Percentiles rank a stretch among this genome's conserved stretches.
Conservation (phyloP, 2,329 filamentous ascomycete species). For the Ramichloridium luteum region DNA sequence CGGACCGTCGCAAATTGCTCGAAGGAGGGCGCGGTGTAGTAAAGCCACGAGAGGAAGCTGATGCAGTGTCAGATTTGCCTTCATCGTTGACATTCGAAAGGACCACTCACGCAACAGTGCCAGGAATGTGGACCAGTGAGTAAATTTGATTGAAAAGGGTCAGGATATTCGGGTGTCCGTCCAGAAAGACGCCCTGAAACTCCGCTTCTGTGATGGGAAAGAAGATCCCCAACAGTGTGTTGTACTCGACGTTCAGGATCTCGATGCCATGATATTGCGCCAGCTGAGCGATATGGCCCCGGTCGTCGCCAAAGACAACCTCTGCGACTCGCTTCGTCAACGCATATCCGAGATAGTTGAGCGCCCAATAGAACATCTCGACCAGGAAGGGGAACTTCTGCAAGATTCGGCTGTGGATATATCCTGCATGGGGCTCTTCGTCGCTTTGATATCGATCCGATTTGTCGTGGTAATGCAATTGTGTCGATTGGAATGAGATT, state of each 20-base stretch:
- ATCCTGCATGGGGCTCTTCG: constrained; percentile 5
- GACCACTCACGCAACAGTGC: constrained; percentile 42
- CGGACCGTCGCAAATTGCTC: constrained; percentile 32
- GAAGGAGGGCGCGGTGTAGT: constrained; percentile 44
- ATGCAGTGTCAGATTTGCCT: constrained; percentile 5
- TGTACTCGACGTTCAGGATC: constrained; percentile 44
- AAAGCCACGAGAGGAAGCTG: constrained; percentile 53
- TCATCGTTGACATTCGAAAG: background rate
- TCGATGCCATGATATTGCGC: constrained; percentile 44
- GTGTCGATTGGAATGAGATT: constrained; percentile 42
- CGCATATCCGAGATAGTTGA: constrained; percentile 53
- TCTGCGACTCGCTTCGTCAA: constrained; percentile 35
- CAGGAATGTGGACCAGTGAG: constrained; percentile 49
- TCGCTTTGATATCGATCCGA: constrained; percentile 38
- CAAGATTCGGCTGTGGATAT: constrained; percentile 50
- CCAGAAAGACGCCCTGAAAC: constrained; percentile 47
- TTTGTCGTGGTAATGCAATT: constrained; percentile 37
- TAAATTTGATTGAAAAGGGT: constrained; percentile 47
- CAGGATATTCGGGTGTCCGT: constrained; percentile 40
- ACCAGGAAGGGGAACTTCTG: constrained; percentile 58
- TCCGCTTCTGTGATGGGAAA: constrained; percentile 42
- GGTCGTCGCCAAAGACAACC: too few species aligned
- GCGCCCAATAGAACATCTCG: constrained; percentile 63
- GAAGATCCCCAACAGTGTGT: constrained; percentile 37
- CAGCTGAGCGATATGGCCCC: too few species aligned